These are phyloP conservation scores for Fragaria iinumae DNA, from an alignment of 306 rosid species.

Conservation along the genomic window DNA sequence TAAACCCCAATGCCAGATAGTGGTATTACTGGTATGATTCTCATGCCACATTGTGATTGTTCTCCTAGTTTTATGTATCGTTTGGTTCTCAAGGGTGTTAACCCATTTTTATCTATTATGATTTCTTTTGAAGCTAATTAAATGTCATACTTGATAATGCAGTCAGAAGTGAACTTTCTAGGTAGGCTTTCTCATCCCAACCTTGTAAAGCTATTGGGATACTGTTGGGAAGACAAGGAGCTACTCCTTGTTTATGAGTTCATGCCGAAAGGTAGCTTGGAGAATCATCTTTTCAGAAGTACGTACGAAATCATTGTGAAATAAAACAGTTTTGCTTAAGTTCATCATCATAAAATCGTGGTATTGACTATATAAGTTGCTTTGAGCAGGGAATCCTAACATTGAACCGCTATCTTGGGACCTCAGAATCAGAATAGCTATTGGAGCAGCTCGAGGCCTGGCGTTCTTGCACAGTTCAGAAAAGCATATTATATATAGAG, in stretches of 20 bases:
- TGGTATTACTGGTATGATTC: background rate
- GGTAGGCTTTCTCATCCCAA: constrained; percentile 85
- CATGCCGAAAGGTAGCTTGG: constrained; percentile 87
- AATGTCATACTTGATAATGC: constrained; percentile 32
- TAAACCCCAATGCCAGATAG: constrained; percentile 1
- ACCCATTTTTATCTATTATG: background rate
- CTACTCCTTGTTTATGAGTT: constrained; percentile 91
- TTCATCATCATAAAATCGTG: background rate
- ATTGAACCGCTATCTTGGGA: constrained; percentile 69
- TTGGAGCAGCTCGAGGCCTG: constrained; percentile 86
- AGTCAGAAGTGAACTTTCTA: constrained; percentile 81
- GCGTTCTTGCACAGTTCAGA: constrained; percentile 77
- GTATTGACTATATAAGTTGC: constrained; percentile 3
- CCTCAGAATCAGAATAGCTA: constrained; percentile 62
- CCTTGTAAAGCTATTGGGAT: constrained; percentile 78
- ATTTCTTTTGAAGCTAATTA: background rate
- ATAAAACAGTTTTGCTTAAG: background rate
- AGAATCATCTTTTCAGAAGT: constrained; percentile 88
- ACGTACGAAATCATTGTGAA: constrained; percentile 39
- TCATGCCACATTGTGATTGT: background rate
- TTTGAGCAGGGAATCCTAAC: constrained; percentile 47
- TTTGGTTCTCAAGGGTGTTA: background rate
- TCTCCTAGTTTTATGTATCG: background rate
- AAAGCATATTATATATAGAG: constrained; percentile 75
- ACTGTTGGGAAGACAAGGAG: constrained; percentile 61